Conservation (phyloP, 2,329 filamentous ascomycete species). For the Calycina marina region DNA sequence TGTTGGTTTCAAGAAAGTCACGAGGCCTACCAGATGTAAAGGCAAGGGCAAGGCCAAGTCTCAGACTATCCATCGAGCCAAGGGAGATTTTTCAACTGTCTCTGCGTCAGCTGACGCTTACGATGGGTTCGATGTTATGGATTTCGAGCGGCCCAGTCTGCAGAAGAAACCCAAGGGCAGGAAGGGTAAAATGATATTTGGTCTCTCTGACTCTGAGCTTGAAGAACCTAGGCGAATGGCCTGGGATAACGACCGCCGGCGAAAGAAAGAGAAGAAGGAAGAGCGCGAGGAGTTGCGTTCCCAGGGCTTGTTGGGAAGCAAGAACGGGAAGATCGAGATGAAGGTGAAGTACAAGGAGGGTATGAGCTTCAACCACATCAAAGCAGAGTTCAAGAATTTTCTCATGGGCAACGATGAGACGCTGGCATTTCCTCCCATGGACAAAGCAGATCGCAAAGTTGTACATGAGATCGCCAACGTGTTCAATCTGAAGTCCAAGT, state of each 20-base stretch:
- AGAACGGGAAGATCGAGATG: constrained; percentile 35
- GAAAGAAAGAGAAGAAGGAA: constrained; percentile 56
- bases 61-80: no score
- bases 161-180: constrained; percentile 48
- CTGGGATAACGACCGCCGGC: constrained; percentile 54
- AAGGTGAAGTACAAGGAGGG: constrained; percentile 59
- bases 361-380: constrained; percentile 56
- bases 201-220: constrained; percentile 53
- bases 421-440: constrained; percentile 73
- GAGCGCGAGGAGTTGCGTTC: constrained; percentile 54
- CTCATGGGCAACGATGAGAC: constrained; percentile 46
- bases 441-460: constrained; percentile 58
- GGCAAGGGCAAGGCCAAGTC: no score
- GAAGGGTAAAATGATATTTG: constrained; percentile 34
- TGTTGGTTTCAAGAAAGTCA: no score
- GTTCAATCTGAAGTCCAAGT: constrained; percentile 73
- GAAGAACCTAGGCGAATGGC: constrained; percentile 41
- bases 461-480: constrained; percentile 66
- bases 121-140: constrained; percentile 72
- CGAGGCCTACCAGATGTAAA: no score
- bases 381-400: constrained; percentile 59
- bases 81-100: constrained; percentile 36
- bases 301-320: constrained; percentile 49
- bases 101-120: constrained; percentile 35
- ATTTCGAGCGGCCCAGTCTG: constrained; percentile 58